Base-by-base conservation (phyloP, 345 rosid genomes). In the Boechera divaricarpa region DNA sequence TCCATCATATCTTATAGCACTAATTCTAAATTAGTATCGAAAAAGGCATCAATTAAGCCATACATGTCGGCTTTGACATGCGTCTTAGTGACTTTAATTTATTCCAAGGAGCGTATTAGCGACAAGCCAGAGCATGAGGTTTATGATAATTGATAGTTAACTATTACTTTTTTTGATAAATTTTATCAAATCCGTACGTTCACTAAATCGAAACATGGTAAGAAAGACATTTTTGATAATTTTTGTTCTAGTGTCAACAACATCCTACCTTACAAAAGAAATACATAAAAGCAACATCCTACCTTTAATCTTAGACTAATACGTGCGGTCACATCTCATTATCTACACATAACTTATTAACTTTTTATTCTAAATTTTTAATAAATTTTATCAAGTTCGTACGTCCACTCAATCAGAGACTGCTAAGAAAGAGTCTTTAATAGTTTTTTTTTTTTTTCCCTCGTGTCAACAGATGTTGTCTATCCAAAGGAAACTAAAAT, bases 101-200 rank as follows among this genome's bases (percentile, higher is more conserved):
- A 38, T 15, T 35, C 4, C 48, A 67, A 38, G 49, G 72, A 67
- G 47, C 31, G 29, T 41, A 28, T 39, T 15, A 54, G 44, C 63
- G 29, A 26, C 58, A 41, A 41, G 18, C 28, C 15, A 69, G 10
- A 54, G 33, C 31, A 55, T 16, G 51, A 39, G 1, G 5, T 13
- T 51, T 51, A 51, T 21, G 28, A 49, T 45, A 15, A 48, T 16
- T 47, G 52, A 47, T 47, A 47, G 24, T 48, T n/a, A 47, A 6
- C 0, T 47, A 47, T n/a, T n/a, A 15, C 6, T 6, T 18, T 49
- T 49, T 47, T n/a, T n/a, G 7, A 47, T 15, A 15, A 5, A 35
- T 35, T 35, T 9, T 38, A 28, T 28, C 29, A 28, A 28, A 28
- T 28, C 2, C 29, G 29, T 28, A 2, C 29, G 29, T 2, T 2